phyloP scores from a whole-genome alignment of 2,329 filamentous ascomycete species.

The Diaporthe citrichinensis region DNA sequence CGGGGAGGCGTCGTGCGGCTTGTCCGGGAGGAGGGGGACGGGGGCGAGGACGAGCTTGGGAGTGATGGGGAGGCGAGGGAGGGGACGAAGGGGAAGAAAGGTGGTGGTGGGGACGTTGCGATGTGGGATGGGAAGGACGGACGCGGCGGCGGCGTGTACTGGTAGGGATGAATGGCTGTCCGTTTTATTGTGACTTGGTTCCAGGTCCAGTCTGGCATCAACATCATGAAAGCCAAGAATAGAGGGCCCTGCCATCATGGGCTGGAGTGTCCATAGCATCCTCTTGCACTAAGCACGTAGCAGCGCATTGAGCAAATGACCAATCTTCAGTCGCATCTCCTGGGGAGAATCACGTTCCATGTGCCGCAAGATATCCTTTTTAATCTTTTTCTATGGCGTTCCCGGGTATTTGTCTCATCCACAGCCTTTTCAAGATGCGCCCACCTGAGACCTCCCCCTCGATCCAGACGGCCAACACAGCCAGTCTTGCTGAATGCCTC shows the following conservation, averaged over 20 bases:
- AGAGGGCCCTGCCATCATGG: background rate
- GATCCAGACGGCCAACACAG: background rate
- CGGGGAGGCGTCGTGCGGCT: constrained; percentile 67
- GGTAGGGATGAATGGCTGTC: constrained; percentile 49
- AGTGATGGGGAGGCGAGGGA: constrained; percentile 55
- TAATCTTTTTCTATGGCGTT: background rate
- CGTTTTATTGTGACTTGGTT: background rate
- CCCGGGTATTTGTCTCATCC: background rate
- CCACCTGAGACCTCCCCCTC: background rate
- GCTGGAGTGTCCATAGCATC: no score
- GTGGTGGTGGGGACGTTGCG: constrained; percentile 12
- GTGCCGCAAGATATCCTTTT: background rate
- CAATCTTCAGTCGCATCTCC: background rate
- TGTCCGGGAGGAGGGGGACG: constrained; percentile 56
- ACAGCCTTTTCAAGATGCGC: background rate
- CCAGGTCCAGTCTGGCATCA: background rate
- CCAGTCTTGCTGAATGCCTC: background rate
- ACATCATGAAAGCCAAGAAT: no score
- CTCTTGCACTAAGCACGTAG: background rate
- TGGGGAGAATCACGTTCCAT: background rate
- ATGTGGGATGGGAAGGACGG: constrained; percentile 59
- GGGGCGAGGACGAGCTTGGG: constrained; percentile 46
- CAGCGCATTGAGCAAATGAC: background rate
- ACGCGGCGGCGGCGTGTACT: constrained; percentile 56
- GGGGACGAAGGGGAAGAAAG: constrained; percentile 52